Conservation (phyloP, 495 filamentous ascomycete genomes). For the Penicillium cataractarum region DNA sequence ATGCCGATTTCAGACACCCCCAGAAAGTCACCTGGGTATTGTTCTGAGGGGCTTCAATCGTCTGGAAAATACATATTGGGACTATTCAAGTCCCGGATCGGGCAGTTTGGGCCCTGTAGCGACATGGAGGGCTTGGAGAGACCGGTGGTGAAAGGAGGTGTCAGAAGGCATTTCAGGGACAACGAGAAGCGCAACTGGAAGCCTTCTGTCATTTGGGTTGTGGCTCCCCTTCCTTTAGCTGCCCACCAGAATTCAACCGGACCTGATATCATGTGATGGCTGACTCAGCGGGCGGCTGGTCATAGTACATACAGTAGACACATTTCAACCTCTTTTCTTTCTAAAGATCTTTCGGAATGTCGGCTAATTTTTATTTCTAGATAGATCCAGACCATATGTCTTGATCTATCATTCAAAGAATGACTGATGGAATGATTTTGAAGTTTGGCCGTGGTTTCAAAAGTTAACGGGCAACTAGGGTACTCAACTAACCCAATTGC, state of each 20-base stretch:
- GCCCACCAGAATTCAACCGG: conserved; percentile 33
- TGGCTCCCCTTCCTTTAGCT: conserved; percentile 39
- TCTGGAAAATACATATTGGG: neutral
- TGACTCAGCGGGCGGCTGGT: conserved; percentile 38
- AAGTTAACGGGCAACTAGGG: too few species aligned
- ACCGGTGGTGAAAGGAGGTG: conserved; percentile 30
- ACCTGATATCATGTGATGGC: conserved; percentile 47
- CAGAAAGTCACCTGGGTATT: conserved; percentile 5
- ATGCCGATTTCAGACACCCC: conserved; percentile 6
- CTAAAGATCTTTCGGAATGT: too few species aligned
- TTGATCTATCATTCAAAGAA: too few species aligned
- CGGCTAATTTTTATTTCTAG: too few species aligned
- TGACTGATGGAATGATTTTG: too few species aligned
- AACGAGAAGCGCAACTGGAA: conserved; percentile 22
- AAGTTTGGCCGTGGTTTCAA: too few species aligned
- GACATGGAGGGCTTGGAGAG: conserved; percentile 5
- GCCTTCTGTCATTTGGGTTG: conserved; percentile 38
- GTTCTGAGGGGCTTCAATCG: conserved; percentile 8
- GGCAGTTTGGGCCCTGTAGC: conserved; percentile 3
- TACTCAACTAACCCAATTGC: neutral
- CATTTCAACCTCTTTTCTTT: too few species aligned
- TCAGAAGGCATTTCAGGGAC: conserved; percentile 33
- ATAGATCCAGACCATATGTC: too few species aligned
- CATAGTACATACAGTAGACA: too few species aligned
- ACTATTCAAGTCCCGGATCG: conserved; percentile 3